phyloP scores from a whole-genome alignment of 23 red algal species.

The Gracilariopsis chorda region DNA sequence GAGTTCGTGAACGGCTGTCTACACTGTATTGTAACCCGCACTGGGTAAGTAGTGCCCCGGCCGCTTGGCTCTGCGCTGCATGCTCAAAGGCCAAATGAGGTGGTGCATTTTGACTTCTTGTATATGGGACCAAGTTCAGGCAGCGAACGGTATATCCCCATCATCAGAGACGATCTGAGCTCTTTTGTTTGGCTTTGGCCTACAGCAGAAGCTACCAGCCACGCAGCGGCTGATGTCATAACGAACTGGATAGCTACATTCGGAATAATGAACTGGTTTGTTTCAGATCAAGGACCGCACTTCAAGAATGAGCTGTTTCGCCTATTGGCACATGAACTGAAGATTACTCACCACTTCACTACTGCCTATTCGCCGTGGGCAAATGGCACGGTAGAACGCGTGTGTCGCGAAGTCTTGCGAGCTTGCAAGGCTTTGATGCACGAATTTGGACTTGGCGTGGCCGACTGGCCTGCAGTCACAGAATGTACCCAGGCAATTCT shows the following conservation, averaged over 20 bases:
- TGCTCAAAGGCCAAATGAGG: constrained; percentile 6
- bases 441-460: background rate
- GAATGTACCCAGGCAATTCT: background rate
- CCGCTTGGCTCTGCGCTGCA: constrained; percentile 3
- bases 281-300: background rate
- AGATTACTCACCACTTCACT: constrained; percentile 16
- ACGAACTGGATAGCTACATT: too few relatives aligned
- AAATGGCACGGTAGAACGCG: constrained; percentile 27
- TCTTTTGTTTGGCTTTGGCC: too few relatives aligned
- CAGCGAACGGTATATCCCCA: background rate
- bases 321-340: background rate
- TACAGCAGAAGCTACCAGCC: too few relatives aligned
- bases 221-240: too few relatives aligned
- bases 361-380: constrained; percentile 47
- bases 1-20: constrained; percentile 13
- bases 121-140: constrained; percentile 15
- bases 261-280: too few relatives aligned
- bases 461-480: background rate
- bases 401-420: background rate
- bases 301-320: constrained; percentile 1
- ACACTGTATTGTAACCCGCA: constrained; percentile 3
- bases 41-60: constrained; percentile 3
- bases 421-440: background rate
- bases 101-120: constrained; percentile 47
- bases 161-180: constrained; percentile 18